Evolutionary conservation across 73 alveolate species (phyloP).

Genomic region (Durusdinium trenchii): DNA sequence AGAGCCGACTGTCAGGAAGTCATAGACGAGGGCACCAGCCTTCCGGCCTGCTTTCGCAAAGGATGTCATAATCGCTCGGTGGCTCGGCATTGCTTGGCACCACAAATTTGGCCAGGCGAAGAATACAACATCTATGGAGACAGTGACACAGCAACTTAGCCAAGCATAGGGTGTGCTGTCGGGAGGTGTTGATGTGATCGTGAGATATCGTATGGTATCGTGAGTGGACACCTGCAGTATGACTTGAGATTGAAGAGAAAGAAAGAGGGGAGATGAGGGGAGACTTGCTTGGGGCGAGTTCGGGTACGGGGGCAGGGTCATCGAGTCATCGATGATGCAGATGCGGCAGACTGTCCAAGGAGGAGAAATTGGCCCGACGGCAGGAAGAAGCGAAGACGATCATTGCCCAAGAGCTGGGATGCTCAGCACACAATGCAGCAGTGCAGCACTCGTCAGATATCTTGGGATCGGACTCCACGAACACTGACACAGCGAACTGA

Average conservation of each 20-base stretch:
- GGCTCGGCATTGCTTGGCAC: not conserved
- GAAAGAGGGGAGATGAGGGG: no score
- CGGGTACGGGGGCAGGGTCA: no score
- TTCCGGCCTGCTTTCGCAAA: not conserved
- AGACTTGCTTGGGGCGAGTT: no score
- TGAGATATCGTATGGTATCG: no score
- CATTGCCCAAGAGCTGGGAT: constrained; percentile 61
- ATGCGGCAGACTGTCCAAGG: no score
- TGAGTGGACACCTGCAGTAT: no score
- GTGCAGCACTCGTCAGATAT: not conserved
- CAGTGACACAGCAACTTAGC: not conserved
- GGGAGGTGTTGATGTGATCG: no score
- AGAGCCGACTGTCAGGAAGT: constrained; percentile 32
- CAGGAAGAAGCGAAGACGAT: constrained; percentile 54
- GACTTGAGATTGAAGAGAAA: no score
- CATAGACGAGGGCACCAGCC: constrained; percentile 84
- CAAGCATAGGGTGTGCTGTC: no score
- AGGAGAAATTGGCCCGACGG: constrained; percentile 42
- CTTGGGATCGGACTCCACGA: no score
- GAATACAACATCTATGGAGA: constrained; percentile 90
- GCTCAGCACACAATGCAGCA: not conserved
- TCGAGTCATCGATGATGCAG: no score
- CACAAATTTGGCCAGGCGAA: constrained; percentile 24
- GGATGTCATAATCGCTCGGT: not conserved
- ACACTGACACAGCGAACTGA: not conserved